These are phyloP conservation scores for Farysia itapuensis DNA, from an alignment of 1,284 basidiomycete genomes.

Conservation along the genomic window DNA sequence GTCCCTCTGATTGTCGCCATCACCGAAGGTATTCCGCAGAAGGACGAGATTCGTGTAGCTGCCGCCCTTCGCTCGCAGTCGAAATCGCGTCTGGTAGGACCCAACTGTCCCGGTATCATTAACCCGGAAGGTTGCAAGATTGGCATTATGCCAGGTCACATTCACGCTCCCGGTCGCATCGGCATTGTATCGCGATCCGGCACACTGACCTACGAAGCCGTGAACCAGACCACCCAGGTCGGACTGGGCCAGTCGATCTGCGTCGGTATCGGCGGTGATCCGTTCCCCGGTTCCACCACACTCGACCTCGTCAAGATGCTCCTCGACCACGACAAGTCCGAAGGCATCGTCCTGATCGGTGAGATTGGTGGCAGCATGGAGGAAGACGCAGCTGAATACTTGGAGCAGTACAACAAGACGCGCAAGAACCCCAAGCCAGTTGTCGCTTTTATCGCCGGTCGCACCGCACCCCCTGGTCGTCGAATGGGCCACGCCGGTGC, in stretches of 20 bases:
- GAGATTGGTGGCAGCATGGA: constrained; percentile 99
- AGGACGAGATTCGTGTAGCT: constrained; percentile 68
- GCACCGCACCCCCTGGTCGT: constrained; percentile 91
- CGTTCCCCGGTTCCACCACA: constrained; percentile 95
- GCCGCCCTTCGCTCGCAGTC: constrained; percentile 91
- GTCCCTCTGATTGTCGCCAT: constrained; percentile 57
- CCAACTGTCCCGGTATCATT: constrained; percentile 98
- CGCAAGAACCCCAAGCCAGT: constrained; percentile 87
- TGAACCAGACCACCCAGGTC: constrained; percentile 84
- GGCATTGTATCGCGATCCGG: constrained; percentile 76
- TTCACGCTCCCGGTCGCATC: constrained; percentile 84
- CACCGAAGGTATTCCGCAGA: constrained; percentile 59
- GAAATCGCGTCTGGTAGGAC: constrained; percentile 79
- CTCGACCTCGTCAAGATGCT: constrained; percentile 95
- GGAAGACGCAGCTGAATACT: constrained; percentile 96
- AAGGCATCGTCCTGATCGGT: constrained; percentile 94
- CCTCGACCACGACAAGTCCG: constrained; percentile 74
- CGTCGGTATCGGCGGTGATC: constrained; percentile 97
- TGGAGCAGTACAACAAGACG: constrained; percentile 89
- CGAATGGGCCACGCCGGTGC: constrained; percentile 85
- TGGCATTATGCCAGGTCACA: constrained; percentile 98
- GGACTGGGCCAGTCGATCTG: constrained; percentile 96
- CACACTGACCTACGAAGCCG: constrained; percentile 58
- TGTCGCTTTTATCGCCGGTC: constrained; percentile 93
- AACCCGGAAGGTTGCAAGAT: constrained; percentile 96